Evolutionary conservation across 306 rosid species (phyloP).

Genomic region (Lathyrus sativus): DNA sequence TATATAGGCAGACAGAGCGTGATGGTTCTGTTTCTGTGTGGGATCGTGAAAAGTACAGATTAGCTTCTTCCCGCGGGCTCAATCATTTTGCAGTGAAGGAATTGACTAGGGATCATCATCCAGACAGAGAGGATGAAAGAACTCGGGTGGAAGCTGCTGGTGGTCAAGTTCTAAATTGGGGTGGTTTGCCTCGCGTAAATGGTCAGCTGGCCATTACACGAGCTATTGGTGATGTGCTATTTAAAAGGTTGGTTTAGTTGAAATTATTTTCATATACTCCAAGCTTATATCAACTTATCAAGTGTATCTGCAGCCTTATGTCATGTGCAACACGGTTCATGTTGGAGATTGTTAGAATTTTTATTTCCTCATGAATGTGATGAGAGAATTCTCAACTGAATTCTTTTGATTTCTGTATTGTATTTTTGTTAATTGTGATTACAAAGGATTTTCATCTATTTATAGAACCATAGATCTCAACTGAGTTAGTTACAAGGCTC

Average conservation of each 20-base stretch:
- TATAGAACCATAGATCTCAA: too few relatives aligned
- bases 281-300: conserved; percentile 19
- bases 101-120: conserved; percentile 94
- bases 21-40: conserved; percentile 62
- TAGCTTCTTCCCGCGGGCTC: conserved; percentile 58
- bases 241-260: conserved; percentile 64
- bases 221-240: conserved; percentile 81
- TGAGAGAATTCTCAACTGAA: too few relatives aligned
- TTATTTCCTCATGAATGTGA: too few relatives aligned
- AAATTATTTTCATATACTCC: conserved; percentile 37
- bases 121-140: conserved; percentile 90
- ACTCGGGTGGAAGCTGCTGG: conserved; percentile 90
- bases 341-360: neutral
- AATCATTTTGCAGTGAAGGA: conserved; percentile 77
- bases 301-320: conserved; percentile 15
- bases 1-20: conserved; percentile 66
- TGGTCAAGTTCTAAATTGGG: conserved; percentile 85
- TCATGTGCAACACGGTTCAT: conserved; percentile 1
- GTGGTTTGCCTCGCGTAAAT: conserved; percentile 85
- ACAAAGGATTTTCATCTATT: too few relatives aligned
- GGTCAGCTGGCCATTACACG: conserved; percentile 92
- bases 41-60: conserved; percentile 56
- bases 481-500: too few relatives aligned
- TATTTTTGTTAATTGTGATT: too few relatives aligned
- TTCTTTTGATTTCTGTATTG: too few relatives aligned